Conservation (phyloP, 495 filamentous ascomycete genomes). For the Aspergillus conjunctus region DNA sequence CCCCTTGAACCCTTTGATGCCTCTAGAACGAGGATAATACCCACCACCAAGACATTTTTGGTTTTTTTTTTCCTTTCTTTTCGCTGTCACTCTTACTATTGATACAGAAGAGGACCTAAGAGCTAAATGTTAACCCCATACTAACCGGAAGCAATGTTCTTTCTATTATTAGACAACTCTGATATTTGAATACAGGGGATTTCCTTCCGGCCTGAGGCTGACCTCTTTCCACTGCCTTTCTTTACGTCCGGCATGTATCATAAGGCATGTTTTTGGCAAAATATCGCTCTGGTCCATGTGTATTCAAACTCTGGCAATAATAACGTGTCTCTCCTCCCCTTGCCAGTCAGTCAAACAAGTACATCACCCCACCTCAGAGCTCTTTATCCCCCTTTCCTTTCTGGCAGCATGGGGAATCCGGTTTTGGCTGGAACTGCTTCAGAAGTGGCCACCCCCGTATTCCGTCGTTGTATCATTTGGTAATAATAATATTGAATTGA, state of each 20-base stretch:
- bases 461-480: background rate
- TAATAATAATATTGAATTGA: background rate
- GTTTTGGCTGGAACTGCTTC: background rate
- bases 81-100: background rate
- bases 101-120: no score
- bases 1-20: constrained; percentile 4
- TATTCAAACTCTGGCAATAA: constrained; percentile 6
- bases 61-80: no score
- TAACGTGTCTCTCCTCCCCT: constrained; percentile 17
- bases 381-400: constrained; percentile 7
- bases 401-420: background rate
- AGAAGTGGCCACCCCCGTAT: background rate
- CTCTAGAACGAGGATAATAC: background rate
- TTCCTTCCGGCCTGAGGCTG: no score
- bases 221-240: no score
- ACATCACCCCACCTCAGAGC: constrained; percentile 14
- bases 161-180: no score
- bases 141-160: no score
- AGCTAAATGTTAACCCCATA: no score
- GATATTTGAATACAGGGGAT: no score
- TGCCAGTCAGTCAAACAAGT: background rate
- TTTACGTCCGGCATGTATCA: no score
- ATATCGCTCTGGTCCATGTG: background rate
- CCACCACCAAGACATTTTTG: background rate
- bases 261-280: background rate